Base-by-base conservation (phyloP, 257 asterid genomes). In the Nicotiana sylvestris region DNA sequence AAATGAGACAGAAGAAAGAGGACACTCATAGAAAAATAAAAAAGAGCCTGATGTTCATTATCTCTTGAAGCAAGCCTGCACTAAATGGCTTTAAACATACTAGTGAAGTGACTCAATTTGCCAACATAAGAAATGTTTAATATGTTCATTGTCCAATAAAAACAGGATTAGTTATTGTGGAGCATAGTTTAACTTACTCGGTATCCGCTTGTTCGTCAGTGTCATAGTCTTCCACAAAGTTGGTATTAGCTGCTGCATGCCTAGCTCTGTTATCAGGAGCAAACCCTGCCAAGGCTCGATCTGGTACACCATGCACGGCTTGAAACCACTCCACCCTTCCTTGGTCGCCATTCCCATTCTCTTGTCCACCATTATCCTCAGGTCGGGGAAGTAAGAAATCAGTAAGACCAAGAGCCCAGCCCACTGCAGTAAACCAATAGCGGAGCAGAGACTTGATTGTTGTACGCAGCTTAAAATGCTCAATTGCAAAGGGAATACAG, bases 401-500 rank as follows among this genome's bases (percentile, higher is more conserved):
- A 11, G 95, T 93, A 77, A 96, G 89, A 81, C 98, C 97, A 84
- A 96, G 97, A 11, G 97, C 89, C 98, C 98, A 94, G 70, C 99
- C 99, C 88, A 94, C 92, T n/a, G 88, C 99, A 82, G 98, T 88
- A 86, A 96, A 96, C 99, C 99, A 96, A 83, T 94, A 94, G 18
- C 94, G 97, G 78, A 96, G 97, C 81, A 96, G 86, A 76, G 98
- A 91, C 85, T 94, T 96, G 83, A 96, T 93, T 43, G 98, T 94
- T 80, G 92, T 93, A 78, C 99, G 93, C 89, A 93, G 85, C 86
- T 96, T 96, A 84, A 96, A 96, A 86, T 96, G 99, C 90, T 96
- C 97, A 25, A 96, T 91, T 27, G 99, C 99, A 86, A 96, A 96
- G 27, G 99, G 99, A 78, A 96, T 93, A 91, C 99, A 96, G 89